phyloP scores from a whole-genome alignment of 192 early-diverging fungal genomes.

The Gamsiella multidivaricata region DNA sequence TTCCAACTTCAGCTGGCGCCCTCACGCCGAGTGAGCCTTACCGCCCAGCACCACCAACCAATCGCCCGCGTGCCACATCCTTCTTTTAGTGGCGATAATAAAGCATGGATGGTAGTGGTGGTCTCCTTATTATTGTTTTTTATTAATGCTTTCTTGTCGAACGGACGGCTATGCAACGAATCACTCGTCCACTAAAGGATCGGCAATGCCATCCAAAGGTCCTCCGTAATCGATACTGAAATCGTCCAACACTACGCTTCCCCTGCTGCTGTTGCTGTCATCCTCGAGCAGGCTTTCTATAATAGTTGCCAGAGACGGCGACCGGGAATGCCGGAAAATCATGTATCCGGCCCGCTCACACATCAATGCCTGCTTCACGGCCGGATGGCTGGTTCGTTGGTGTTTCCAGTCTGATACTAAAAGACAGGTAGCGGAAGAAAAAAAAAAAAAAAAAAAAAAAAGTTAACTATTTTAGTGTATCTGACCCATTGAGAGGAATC shows the following conservation, averaged over 20 bases:
- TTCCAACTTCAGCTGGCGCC: not conserved
- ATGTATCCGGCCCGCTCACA: conserved; percentile 41
- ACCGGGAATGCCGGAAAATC: conserved; percentile 46
- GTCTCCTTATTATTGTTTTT: no score
- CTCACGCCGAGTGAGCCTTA: no score
- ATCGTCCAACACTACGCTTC: not conserved
- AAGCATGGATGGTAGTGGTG: no score
- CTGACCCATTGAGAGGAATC: not conserved
- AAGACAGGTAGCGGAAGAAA: not conserved
- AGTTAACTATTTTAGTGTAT: not conserved
- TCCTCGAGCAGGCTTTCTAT: conserved; percentile 28
- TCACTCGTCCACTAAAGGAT: no score
- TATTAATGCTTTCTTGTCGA: no score
- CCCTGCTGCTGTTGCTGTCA: not conserved
- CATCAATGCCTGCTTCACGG: conserved; percentile 37
- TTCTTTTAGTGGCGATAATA: not conserved
- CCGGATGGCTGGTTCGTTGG: conserved; percentile 37
- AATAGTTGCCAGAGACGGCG: conserved; percentile 44
- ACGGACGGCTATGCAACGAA: no score
- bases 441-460: not conserved
- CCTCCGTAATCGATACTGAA: not conserved
- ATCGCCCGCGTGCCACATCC: not conserved
- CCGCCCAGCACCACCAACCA: not conserved
- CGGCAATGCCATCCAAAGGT: no score
- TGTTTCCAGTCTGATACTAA: conserved; percentile 40